phyloP scores from a whole-genome alignment of 257 asterid species.

The Striga asiatica region DNA sequence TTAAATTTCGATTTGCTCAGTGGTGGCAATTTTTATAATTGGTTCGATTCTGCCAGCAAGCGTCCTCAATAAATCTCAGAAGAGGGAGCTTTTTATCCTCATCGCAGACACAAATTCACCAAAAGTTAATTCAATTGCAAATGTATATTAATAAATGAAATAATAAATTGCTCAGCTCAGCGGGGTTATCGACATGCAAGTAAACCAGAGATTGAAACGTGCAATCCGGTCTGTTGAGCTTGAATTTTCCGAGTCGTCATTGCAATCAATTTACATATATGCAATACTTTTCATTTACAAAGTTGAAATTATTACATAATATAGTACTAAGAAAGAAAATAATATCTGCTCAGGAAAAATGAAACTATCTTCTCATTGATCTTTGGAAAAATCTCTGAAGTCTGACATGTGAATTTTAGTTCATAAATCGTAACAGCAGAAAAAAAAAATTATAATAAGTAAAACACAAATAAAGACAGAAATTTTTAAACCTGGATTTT shows the following conservation, averaged over 20 bases:
- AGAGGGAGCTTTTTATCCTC: constrained; percentile 95
- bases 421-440: constrained; percentile 44
- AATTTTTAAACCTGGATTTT: no score
- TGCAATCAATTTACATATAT: no score
- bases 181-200: constrained; percentile 78
- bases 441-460: neutral
- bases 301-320: no score
- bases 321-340: no score
- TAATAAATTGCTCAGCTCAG: constrained; percentile 72
- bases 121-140: no score
- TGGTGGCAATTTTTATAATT: constrained; percentile 33
- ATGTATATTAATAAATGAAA: neutral
- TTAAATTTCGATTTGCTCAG: constrained; percentile 34
- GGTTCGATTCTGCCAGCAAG: constrained; percentile 96
- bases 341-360: constrained; percentile 40
- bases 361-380: no score
- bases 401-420: constrained; percentile 51
- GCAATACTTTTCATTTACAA: no score
- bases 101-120: constrained; percentile 24
- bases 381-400: constrained; percentile 57
- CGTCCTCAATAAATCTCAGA: constrained; percentile 57
- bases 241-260: constrained; percentile 65
- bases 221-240: constrained; percentile 96
- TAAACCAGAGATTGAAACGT: constrained; percentile 28
- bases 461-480: no score